A percentile compares a stretch with the other conserved stretches of the same genome.
Conservation (phyloP, 2,329 filamentous ascomycete species). For the Magnaporthales sp. region DNA sequence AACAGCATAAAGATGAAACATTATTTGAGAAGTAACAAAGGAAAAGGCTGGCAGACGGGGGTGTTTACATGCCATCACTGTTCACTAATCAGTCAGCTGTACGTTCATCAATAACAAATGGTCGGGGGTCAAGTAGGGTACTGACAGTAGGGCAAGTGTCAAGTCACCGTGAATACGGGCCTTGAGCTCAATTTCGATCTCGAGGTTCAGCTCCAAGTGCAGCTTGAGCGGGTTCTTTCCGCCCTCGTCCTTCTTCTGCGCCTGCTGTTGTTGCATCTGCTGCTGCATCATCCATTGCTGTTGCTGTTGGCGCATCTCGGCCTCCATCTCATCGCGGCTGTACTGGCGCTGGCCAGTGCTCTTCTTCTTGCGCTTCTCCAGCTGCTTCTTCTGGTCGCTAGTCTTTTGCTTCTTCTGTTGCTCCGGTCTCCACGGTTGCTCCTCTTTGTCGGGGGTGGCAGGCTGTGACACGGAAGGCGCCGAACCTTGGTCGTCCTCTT, state of each 20-base stretch:
- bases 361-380: conserved; percentile 14
- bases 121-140: conserved; percentile 8
- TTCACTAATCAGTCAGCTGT: conserved; percentile 5
- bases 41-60: not conserved
- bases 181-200: conserved; percentile 73
- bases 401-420: conserved; percentile 16
- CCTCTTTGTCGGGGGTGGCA: conserved; percentile 21
- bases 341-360: conserved; percentile 13
- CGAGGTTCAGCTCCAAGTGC: conserved; percentile 65
- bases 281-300: conserved; percentile 21
- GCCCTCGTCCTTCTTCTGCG: conserved; percentile 25
- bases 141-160: conserved; percentile 62
- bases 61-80: conserved; percentile 7
- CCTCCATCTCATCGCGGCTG: conserved; percentile 10
- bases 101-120: not conserved
- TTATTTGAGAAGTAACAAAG: not conserved
- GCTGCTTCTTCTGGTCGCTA: conserved; percentile 15
- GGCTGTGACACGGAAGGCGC: conserved; percentile 19
- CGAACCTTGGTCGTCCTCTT: conserved; percentile 5
- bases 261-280: conserved; percentile 20
- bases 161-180: conserved; percentile 72
- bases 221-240: conserved; percentile 57
- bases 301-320: conserved; percentile 15
- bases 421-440: conserved; percentile 21
- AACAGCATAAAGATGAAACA: not conserved